A percentile compares a stretch with the other conserved stretches of the same genome.
phyloP scores from a whole-genome alignment of 495 filamentous ascomycete genomes.

The Ascobolus immersus region DNA sequence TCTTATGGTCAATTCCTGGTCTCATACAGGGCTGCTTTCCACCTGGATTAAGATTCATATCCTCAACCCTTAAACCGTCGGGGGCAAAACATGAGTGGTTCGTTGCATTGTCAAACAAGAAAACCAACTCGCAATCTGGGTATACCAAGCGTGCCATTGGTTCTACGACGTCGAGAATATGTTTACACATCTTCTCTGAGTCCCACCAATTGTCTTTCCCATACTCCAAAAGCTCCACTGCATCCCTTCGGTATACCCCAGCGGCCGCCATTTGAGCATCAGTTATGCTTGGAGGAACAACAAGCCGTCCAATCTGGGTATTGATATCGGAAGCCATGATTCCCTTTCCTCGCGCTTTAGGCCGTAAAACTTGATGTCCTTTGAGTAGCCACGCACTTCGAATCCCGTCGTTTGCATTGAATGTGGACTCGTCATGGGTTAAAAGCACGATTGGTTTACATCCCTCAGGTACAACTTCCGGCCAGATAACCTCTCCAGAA shows the following conservation, averaged over 20 bases:
- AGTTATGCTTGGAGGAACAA: no score
- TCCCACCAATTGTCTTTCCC: neutral
- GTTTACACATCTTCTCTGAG: neutral
- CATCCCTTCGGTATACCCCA: no score
- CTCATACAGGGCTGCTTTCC: neutral
- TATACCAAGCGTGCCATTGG: neutral
- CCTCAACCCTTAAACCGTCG: neutral
- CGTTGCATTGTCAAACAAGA: constrained; percentile 1
- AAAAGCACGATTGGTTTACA: neutral
- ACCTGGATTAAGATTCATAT: neutral
- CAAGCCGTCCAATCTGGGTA: constrained; percentile 1
- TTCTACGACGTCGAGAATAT: neutral
- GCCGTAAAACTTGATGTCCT: neutral
- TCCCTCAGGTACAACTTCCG: neutral
- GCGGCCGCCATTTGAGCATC: no score
- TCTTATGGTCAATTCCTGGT: no score
- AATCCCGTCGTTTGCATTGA: constrained; percentile 6
- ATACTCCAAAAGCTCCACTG: no score
- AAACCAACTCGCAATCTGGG: neutral
- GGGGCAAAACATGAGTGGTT: neutral
- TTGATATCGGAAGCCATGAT: constrained; percentile 5
- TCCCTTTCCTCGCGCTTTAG: constrained; percentile 1
- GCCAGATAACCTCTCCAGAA: neutral
- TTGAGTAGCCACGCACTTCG: constrained; percentile 1
- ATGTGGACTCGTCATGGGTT: constrained; percentile 6